Percentiles rank a stretch among this genome's conserved stretches.
These are phyloP conservation scores for Lasiodiplodia theobromae DNA, from an alignment of 2,329 filamentous ascomycete genomes.

Conservation along the genomic window DNA sequence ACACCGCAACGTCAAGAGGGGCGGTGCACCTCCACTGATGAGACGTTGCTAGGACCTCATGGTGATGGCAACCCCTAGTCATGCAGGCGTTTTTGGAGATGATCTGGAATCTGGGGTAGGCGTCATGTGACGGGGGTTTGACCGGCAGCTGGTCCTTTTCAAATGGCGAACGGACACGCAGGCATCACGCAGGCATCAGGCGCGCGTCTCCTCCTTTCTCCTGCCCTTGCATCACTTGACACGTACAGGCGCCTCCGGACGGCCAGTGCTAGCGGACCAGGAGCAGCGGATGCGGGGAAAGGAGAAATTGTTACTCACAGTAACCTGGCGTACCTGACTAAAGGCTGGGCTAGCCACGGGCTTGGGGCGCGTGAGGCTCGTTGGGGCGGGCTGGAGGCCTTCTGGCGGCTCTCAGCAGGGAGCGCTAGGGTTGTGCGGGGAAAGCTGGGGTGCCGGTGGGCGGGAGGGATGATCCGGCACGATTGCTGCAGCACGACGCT, in stretches of 20 bases:
- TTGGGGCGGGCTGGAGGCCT: background rate
- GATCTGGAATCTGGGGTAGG: slow-evolving; percentile 21
- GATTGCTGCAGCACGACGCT: background rate
- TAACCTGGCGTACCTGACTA: slow-evolving; percentile 14
- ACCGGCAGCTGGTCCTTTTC: slow-evolving; percentile 10
- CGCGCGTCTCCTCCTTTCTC: slow-evolving; percentile 15
- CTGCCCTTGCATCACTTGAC: slow-evolving; percentile 27
- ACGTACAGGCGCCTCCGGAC: slow-evolving; percentile 21
- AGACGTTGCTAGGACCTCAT: slow-evolving; percentile 7
- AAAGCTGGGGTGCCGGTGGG: slow-evolving; percentile 22
- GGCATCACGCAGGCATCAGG: slow-evolving; percentile 25
- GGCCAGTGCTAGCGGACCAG: slow-evolving; percentile 5
- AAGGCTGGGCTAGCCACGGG: slow-evolving; percentile 7
- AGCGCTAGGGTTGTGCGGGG: slow-evolving; percentile 10
- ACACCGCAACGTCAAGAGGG: background rate
- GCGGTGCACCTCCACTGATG: slow-evolving; percentile 14
- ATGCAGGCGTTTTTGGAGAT: background rate
- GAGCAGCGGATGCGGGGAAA: slow-evolving; percentile 16
- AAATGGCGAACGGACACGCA: slow-evolving; percentile 22
- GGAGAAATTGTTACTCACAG: slow-evolving; percentile 19
- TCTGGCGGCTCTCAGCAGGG: slow-evolving; percentile 13
- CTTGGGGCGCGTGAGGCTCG: slow-evolving; percentile 10
- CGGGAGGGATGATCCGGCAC: slow-evolving; percentile 27
- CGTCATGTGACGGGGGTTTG: slow-evolving; percentile 21
- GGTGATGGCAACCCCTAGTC: background rate